A percentile compares a stretch with the other conserved stretches of the same genome.
Evolutionary conservation across 169 alveolate genomes (phyloP).

Genomic region (Plasmodium ovale): DNA sequence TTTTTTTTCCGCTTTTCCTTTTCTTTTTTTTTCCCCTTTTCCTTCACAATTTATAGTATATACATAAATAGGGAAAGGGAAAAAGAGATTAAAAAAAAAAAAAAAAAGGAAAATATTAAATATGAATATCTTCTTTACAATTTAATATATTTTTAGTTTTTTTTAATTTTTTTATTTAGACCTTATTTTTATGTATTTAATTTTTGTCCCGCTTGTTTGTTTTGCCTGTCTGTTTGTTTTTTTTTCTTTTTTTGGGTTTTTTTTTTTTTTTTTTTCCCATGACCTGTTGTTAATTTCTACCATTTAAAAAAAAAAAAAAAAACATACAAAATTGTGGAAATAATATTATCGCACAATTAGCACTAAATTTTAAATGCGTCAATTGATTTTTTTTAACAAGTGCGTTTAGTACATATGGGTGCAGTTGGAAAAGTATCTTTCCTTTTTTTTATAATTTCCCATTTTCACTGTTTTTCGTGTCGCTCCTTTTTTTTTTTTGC

Average conservation of each 20-base stretch:
- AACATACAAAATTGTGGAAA: not conserved
- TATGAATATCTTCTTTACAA: not conserved
- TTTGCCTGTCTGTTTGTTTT: not conserved
- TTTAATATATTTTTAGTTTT: constrained; percentile 42
- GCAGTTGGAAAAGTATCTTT: no score
- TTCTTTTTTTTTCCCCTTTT: not conserved
- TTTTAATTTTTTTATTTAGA: constrained; percentile 22
- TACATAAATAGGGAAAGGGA: not conserved
- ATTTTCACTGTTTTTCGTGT: no score
- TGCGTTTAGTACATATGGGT: no score
- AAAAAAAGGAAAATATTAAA: constrained; percentile 72
- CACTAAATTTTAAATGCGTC: no score
- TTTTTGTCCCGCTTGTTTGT: constrained; percentile 10
- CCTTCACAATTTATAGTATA: not conserved
- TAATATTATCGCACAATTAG: not conserved
- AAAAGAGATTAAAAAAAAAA: constrained; percentile 28
- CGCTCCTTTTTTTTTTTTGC: no score
- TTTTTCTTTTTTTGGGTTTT: not conserved
- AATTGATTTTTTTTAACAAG: no score
- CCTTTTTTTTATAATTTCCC: no score
- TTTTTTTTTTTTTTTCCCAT: not conserved
- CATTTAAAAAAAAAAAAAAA: constrained; percentile 3
- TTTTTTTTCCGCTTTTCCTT: not conserved
- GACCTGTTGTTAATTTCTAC: no score
- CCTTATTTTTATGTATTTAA: constrained; percentile 12